Evolutionary conservation across 345 rosid genomes (phyloP).

Genomic region (Rubroshorea leprosula): DNA sequence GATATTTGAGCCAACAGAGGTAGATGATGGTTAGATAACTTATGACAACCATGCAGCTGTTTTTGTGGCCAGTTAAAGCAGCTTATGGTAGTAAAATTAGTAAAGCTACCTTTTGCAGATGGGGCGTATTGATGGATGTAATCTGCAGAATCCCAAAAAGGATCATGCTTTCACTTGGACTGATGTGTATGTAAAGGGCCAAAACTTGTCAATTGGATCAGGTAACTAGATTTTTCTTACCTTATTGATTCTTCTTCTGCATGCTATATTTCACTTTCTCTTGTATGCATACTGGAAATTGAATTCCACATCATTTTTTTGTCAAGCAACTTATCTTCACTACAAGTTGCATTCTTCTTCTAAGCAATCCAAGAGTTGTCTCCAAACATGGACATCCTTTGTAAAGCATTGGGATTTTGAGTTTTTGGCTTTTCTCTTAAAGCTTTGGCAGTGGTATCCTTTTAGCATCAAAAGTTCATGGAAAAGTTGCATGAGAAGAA

Average conservation of each 20-base stretch:
- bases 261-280: too few species aligned
- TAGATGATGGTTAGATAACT: conserved; percentile 9
- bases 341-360: neutral
- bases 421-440: neutral
- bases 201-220: conserved; percentile 19
- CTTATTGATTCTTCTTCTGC: neutral
- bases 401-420: neutral
- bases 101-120: conserved; percentile 40
- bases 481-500: too few species aligned
- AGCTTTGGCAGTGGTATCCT: too few species aligned
- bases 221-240: conserved; percentile 27
- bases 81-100: conserved; percentile 11
- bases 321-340: neutral
- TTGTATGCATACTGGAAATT: neutral
- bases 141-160: conserved; percentile 45
- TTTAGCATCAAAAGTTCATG: too few species aligned
- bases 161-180: conserved; percentile 69
- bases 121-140: conserved; percentile 66
- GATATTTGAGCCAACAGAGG: neutral
- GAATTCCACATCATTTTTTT: neutral
- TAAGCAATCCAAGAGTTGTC: neutral
- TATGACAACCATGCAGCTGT: too few species aligned
- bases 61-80: too few species aligned
- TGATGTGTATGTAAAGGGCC: conserved; percentile 48
- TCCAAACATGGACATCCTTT: neutral